Conservation (phyloP, 805 yeast genomes). For the Candida yuanshanica region DNA sequence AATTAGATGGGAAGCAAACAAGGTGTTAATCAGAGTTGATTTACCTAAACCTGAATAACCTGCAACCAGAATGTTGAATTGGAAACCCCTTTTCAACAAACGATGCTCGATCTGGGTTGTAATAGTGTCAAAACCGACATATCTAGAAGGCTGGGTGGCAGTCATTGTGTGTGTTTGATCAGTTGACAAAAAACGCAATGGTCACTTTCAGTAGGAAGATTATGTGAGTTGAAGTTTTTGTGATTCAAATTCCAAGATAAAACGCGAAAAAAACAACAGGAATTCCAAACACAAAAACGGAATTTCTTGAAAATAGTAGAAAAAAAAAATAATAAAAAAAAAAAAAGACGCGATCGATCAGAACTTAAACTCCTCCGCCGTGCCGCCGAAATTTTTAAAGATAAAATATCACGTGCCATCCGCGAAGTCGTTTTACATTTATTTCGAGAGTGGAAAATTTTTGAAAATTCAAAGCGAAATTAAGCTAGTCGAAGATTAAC, state of each 20-base stretch:
- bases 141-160: conserved; percentile 47
- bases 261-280: not conserved
- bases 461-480: too few relatives aligned
- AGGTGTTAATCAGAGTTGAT: conserved; percentile 84
- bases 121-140: conserved; percentile 96
- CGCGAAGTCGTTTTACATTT: not conserved
- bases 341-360: not conserved
- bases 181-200: too few relatives aligned
- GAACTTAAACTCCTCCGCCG: too few relatives aligned
- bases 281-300: not conserved
- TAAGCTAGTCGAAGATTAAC: not conserved
- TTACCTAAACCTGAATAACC: conserved; percentile 94
- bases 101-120: conserved; percentile 93
- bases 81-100: conserved; percentile 86
- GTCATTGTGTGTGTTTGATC: conserved; percentile 3
- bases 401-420: not conserved
- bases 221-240: too few relatives aligned
- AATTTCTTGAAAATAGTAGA: too few relatives aligned
- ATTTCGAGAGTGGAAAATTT: not conserved
- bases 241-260: not conserved
- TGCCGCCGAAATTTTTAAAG: too few relatives aligned
- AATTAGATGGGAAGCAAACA: conserved; percentile 78
- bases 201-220: too few relatives aligned
- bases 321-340: too few relatives aligned
- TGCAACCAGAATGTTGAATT: conserved; percentile 89